Conservation (phyloP, 148 eudicot genomes). For the Persicaria tinctoria region DNA sequence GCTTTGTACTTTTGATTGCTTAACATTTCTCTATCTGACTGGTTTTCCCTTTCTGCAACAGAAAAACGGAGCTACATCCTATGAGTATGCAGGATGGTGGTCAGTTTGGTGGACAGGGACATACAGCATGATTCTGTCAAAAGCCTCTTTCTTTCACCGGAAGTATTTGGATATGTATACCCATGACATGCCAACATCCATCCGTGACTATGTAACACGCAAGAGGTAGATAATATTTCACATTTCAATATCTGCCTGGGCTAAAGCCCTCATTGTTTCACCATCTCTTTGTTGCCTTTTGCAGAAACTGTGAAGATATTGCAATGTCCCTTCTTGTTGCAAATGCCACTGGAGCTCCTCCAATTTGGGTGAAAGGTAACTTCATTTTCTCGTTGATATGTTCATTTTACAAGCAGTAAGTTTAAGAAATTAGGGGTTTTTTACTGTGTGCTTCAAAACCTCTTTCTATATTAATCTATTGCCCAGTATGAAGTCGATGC, state of each 20-base stretch:
- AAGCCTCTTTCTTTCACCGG: conserved; percentile 90
- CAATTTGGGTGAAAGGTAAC: conserved; percentile 91
- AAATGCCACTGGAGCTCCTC: conserved; percentile 81
- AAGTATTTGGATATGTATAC: conserved; percentile 75
- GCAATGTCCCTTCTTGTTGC: conserved; percentile 94
- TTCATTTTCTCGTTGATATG: background rate
- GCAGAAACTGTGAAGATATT: conserved; percentile 96
- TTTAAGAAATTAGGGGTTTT: background rate
- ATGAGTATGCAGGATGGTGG: conserved; percentile 90
- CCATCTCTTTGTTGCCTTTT: conserved; percentile 7
- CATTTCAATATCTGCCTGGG: conserved; percentile 4
- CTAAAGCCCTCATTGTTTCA: background rate
- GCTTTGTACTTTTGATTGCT: background rate
- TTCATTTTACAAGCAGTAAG: background rate
- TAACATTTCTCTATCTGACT: background rate
- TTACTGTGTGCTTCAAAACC: background rate
- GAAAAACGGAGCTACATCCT: conserved; percentile 16
- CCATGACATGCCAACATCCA: conserved; percentile 69
- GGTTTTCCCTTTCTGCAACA: background rate
- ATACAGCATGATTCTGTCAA: conserved; percentile 83
- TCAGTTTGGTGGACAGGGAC: conserved; percentile 97
- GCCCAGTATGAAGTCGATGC: background rate
- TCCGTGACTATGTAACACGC: conserved; percentile 59
- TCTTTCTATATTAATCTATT: background rate
- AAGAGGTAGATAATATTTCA: conserved; percentile 45